Evolutionary conservation across 345 rosid genomes (phyloP).

Genomic region (Cardamine occulta): DNA sequence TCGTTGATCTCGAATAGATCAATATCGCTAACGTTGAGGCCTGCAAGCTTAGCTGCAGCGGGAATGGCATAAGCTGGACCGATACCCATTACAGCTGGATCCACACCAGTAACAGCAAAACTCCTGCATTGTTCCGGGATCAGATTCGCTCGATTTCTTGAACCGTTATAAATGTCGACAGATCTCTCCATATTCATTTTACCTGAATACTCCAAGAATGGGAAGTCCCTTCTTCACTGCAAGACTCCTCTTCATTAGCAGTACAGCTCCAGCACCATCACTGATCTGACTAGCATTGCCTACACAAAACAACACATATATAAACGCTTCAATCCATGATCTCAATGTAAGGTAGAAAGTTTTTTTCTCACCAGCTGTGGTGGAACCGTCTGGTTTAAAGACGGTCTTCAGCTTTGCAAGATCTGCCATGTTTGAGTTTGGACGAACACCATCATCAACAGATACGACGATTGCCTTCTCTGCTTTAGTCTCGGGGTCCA

Average conservation of each 20-base stretch:
- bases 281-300: conserved; percentile 98
- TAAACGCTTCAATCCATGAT: background rate
- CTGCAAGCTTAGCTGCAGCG: conserved; percentile 82
- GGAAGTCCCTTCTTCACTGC: conserved; percentile 90
- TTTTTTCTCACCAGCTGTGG: conserved; percentile 79
- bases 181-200: conserved; percentile 5
- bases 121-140: conserved; percentile 57
- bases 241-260: conserved; percentile 84
- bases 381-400: conserved; percentile 77
- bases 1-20: conserved; percentile 92
- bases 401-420: conserved; percentile 86
- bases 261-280: conserved; percentile 98
- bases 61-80: conserved; percentile 98
- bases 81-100: conserved; percentile 91
- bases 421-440: conserved; percentile 60
- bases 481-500: conserved; percentile 80
- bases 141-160: background rate
- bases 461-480: conserved; percentile 67
- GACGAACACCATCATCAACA: conserved; percentile 88
- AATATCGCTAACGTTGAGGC: conserved; percentile 67
- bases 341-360: conserved; percentile 11
- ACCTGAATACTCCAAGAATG: conserved; percentile 94
- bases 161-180: background rate
- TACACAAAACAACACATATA: conserved; percentile 31
- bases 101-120: conserved; percentile 95